A percentile compares a stretch with the other conserved stretches of the same genome.
These are phyloP conservation scores for Angomonas ambiguus DNA, from an alignment of 208 protist genomes.

Conservation along the genomic window DNA sequence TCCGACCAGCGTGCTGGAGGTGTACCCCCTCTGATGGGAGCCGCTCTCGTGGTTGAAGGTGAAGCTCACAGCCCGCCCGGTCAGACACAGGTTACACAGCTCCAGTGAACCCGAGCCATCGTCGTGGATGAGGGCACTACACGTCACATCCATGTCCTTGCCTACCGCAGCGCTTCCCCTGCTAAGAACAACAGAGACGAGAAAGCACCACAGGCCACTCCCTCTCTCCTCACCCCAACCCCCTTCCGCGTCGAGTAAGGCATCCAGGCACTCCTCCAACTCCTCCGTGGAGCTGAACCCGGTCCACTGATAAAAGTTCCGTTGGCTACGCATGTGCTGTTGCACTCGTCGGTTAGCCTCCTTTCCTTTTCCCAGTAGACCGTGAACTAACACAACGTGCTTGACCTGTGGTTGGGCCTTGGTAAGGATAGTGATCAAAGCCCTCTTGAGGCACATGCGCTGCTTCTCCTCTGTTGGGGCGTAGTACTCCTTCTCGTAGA, in stretches of 20 bases:
- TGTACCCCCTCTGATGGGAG: slow-evolving; percentile 28
- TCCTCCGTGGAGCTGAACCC: slow-evolving; percentile 35
- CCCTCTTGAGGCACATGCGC: slow-evolving; percentile 40
- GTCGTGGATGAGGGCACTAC: slow-evolving; percentile 16
- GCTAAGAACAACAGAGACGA: slow-evolving; percentile 69
- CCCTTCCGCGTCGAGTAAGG: slow-evolving; percentile 23
- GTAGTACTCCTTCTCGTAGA: slow-evolving; percentile 60
- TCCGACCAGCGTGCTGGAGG: slow-evolving; percentile 20
- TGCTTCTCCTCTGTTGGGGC: slow-evolving; percentile 40
- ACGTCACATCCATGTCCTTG: slow-evolving; percentile 19
- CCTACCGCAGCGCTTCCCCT: slow-evolving; percentile 37
- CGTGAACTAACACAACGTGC: slow-evolving; percentile 61
- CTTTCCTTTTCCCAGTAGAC: slow-evolving; percentile 6
- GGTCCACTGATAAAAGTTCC: slow-evolving; percentile 21
- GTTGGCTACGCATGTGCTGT: background rate
- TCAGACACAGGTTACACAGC: slow-evolving; percentile 48
- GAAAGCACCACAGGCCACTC: slow-evolving; percentile 61
- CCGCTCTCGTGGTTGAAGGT: slow-evolving; percentile 29
- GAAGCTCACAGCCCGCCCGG: slow-evolving; percentile 26
- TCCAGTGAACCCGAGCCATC: slow-evolving; percentile 37
- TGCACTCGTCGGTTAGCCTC: background rate
- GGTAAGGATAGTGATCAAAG: slow-evolving; percentile 46
- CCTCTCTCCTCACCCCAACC: slow-evolving; percentile 56
- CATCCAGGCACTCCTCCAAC: slow-evolving; percentile 30
- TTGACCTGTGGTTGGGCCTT: slow-evolving; percentile 49